Conservation (phyloP, 257 asterid genomes). For the Plantago elongata region DNA sequence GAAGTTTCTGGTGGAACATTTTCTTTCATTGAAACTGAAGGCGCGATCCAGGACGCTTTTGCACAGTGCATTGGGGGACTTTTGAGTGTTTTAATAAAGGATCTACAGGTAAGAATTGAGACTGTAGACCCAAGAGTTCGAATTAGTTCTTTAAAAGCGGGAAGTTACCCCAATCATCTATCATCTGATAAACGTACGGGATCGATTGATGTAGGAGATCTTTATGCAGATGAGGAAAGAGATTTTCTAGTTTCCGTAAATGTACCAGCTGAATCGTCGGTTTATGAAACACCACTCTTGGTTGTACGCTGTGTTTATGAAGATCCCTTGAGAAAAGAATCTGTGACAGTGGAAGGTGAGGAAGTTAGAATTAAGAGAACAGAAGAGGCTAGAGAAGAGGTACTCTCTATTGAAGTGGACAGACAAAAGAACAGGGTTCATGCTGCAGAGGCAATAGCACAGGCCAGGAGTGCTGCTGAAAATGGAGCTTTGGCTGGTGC, state of each 20-base stretch:
- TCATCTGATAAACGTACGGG: slow-evolving; percentile 49
- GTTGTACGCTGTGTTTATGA: slow-evolving; percentile 56
- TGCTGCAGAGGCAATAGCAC: slow-evolving; percentile 89
- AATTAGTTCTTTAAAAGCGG: slow-evolving; percentile 60
- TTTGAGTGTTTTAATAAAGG: slow-evolving; percentile 85
- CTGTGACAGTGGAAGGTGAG: slow-evolving; percentile 40
- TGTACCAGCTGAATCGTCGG: slow-evolving; percentile 54
- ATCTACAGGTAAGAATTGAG: slow-evolving; percentile 52
- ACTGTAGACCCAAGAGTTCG: slow-evolving; percentile 49
- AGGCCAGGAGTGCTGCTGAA: slow-evolving; percentile 70
- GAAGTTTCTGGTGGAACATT: slow-evolving; percentile 96
- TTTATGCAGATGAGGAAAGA: slow-evolving; percentile 93
- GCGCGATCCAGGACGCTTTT: slow-evolving; percentile 95
- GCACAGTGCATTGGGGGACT: slow-evolving; percentile 99
- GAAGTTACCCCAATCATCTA: slow-evolving; percentile 62
- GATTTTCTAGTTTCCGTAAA: slow-evolving; percentile 70
- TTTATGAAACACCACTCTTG: slow-evolving; percentile 49
- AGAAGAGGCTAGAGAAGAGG: slow-evolving; percentile 32
- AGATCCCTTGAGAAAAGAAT: slow-evolving; percentile 69
- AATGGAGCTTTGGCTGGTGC: slow-evolving; percentile 65
- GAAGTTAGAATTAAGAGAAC: slow-evolving; percentile 60
- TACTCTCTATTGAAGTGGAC: slow-evolving; percentile 76
- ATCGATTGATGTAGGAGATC: slow-evolving; percentile 71
- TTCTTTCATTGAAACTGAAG: slow-evolving; percentile 95
- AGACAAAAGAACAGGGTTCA: slow-evolving; percentile 71